Evolutionary conservation across 495 filamentous ascomycete species (phyloP), one percentile per base, ranked within the genome.

Genomic region (Friedmanniomyces endolithicus): DNA sequence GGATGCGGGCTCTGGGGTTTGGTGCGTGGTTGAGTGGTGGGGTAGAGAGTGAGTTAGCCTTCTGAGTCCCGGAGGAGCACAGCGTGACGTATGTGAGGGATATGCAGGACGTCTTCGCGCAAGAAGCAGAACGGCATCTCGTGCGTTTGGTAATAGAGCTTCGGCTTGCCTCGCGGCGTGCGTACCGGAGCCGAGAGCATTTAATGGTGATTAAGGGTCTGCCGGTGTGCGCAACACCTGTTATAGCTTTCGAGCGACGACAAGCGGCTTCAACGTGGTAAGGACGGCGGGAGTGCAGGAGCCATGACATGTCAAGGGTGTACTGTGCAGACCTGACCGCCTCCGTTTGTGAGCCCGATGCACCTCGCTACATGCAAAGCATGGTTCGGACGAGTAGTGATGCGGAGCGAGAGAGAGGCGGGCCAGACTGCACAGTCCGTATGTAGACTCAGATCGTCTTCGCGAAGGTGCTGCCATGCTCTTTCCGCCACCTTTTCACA

Each of bases 301-400:
- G 37, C 55, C 58, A 54, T 51, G 59, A 58, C 59, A 55, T 62
- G 59, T 50, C 55, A 23, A 31, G 8, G 35, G 37, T 41, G 1
- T 55, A 62, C 59, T 39, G 46, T 23, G 51, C 43, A 45, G 50
- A 35, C 8, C 35, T 44, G 46, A 11, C 37, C 33, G 55, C 47
- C 34, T 62, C 59, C 39, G 59, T 62, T 20, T 50, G 59, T 58
- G 35, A 47, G 46, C 55, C 45, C 31, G 39, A 47, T 37, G 50
- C 33, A 51, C 50, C 59, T 51, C 55, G 55, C 58, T 57, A 53
- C 41, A 50, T 49, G 49, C 49, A 35, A 22, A 31, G 50, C 56
- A 64, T 61, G 61, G 33, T 68, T 67, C 66, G 20, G 66, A 59
- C 66, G 60, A 65, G 66, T 67, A 31, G 64, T 61, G 64, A 56